Evolutionary conservation across 2,329 filamentous ascomycete species (phyloP), one percentile per base, ranked within the genome.

Genomic region (Ophiocordyceps robertsii): DNA sequence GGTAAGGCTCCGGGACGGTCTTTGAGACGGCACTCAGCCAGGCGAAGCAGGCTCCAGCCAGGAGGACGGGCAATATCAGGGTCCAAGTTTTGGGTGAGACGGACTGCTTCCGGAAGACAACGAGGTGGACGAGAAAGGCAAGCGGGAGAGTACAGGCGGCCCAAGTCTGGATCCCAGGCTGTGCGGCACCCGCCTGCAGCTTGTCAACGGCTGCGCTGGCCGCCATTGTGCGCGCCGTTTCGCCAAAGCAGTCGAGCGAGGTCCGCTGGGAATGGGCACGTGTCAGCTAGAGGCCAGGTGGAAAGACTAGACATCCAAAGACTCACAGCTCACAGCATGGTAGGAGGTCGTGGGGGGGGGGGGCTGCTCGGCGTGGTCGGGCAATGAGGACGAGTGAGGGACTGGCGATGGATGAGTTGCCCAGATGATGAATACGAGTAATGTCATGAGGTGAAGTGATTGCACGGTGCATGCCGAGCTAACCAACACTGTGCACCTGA

Each of bases 1-100:
- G 58, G 48, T 78, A 78, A 0, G 74, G 73, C 43, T 73, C 66
- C 3, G 71, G 67, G 17, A 72, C 70, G 17, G 54, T 40, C 11
- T 40, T 44, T 4, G 57, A 58, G 31, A 61, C 52, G 2, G 49
- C 29, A 1, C 40, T 37, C 16, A 49, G 39, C 53, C 53, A 55
- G 6, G 41, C 44, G 17, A 55, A 46, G 38, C 49, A 51, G 12
- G 49, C 41, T 1, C 43, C 43, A 13, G 42, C 42, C 13, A 59
- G 47, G 6, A 24, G 44, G 4, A 46, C 30, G 0, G 52, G 50
- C 7, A 59, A 44, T 1, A 50, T 14, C 3, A 40, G 29, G 24
- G 37, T 17, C 40, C 24, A 39, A 10, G 9, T 29, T 9, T 12
- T 41, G 29, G 38, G 24, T 27, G 2, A 32, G 29, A 3, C 37